These are phyloP conservation scores for Acacia melanoxylon DNA, from an alignment of 306 rosid species.

Conservation along the genomic window DNA sequence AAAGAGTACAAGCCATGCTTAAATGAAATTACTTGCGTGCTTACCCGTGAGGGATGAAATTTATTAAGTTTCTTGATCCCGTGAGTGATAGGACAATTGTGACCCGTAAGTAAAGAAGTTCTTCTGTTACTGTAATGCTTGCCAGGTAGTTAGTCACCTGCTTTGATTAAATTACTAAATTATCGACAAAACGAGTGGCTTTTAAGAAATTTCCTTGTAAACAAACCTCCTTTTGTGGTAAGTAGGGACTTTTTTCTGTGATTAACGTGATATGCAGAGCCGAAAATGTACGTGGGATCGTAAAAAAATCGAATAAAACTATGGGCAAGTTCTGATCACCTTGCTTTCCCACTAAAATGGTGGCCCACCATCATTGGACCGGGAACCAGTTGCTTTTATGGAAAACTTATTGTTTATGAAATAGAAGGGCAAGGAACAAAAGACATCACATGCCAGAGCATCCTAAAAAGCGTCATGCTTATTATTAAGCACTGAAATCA, in stretches of 20 bases:
- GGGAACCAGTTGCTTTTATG: conserved; percentile 5
- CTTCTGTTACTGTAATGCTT: not conserved
- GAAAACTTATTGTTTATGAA: conserved; percentile 8
- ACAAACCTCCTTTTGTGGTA: not conserved
- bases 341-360: not conserved
- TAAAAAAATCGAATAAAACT: conserved; percentile 5
- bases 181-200: conserved; percentile 11
- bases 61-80: not conserved
- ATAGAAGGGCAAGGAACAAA: conserved; percentile 32
- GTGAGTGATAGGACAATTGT: not conserved
- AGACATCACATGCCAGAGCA: conserved; percentile 28
- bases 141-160: not conserved
- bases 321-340: not conserved
- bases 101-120: not conserved
- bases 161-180: not conserved
- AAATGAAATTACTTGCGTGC: not conserved
- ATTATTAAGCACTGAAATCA: conserved; percentile 38
- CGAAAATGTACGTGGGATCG: conserved; percentile 8
- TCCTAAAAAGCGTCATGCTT: conserved; percentile 34
- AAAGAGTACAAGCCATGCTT: not conserved
- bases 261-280: not conserved
- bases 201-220: conserved; percentile 7
- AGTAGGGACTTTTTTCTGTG: conserved; percentile 14
- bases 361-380: not conserved
- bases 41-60: not conserved